These are phyloP conservation scores for Rhynchosporium graminicola DNA, from an alignment of 2,329 filamentous ascomycete species.

Conservation along the genomic window DNA sequence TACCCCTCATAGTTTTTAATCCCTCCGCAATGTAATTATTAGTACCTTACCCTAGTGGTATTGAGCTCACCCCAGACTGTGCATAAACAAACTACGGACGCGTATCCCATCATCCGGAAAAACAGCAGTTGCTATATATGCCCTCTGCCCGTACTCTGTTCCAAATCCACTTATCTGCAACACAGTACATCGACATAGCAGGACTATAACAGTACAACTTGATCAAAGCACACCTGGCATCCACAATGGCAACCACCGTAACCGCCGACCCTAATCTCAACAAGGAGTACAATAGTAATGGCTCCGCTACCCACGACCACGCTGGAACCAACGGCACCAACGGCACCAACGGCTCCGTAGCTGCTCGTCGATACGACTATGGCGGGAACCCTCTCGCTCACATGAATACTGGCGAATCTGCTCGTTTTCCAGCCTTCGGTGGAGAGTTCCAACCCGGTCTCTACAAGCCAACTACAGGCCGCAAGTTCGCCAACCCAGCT, in stretches of 20 bases:
- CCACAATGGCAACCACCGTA: constrained; percentile 33
- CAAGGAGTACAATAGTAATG: constrained; percentile 30
- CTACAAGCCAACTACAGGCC: constrained; percentile 52
- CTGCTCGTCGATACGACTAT: constrained; percentile 32
- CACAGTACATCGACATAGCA: constrained; percentile 19
- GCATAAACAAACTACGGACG: constrained; percentile 21
- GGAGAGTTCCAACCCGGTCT: constrained; percentile 62
- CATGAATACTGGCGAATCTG: constrained; percentile 45
- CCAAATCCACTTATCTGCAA: constrained; percentile 10
- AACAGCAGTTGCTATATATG: constrained; percentile 24
- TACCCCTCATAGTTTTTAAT: neutral
- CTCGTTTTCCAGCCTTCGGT: constrained; percentile 55
- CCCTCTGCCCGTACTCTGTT: constrained; percentile 13
- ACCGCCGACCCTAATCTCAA: constrained; percentile 25
- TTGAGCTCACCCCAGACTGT: constrained; percentile 26
- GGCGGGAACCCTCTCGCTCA: constrained; percentile 50
- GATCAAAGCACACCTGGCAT: neutral
- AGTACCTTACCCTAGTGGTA: neutral
- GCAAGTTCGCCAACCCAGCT: constrained; percentile 61
- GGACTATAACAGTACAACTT: constrained; percentile 16
- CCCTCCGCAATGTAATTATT: neutral
- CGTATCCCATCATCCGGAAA: constrained; percentile 26
- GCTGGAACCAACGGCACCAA: constrained; percentile 4
- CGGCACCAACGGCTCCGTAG: neutral
- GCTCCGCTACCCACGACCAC: constrained; percentile 29